phyloP scores from a whole-genome alignment of 768 basidiomycete species.

The Termitomyces sp. region DNA sequence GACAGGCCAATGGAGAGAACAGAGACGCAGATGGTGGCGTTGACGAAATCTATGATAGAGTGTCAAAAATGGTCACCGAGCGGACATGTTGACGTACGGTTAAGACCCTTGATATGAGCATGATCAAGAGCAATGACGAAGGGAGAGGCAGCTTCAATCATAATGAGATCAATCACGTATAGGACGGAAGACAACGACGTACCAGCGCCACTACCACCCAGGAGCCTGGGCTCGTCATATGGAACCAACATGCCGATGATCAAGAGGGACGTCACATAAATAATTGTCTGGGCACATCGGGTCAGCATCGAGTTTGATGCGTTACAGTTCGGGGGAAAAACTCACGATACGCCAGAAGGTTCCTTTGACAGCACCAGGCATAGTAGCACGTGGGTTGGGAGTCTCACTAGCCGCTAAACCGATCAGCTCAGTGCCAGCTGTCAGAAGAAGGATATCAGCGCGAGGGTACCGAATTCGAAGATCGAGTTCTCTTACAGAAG shows the following conservation, averaged over 20 bases:
- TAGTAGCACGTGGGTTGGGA: conserved; percentile 39
- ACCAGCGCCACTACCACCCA: conserved; percentile 34
- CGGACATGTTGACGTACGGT: conserved; percentile 25
- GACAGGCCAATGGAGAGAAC: conserved; percentile 45
- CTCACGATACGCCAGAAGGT: conserved; percentile 46
- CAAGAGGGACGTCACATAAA: conserved; percentile 40
- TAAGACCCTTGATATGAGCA: conserved; percentile 37
- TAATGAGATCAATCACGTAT: not conserved
- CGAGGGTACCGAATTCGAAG: not conserved
- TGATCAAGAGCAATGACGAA: conserved; percentile 41
- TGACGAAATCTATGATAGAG: conserved; percentile 30
- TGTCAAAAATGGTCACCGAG: not conserved
- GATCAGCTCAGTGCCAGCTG: conserved; percentile 45
- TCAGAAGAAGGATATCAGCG: not conserved
- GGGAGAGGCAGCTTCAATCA: conserved; percentile 32
- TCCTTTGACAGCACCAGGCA: conserved; percentile 43
- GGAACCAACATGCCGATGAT: conserved; percentile 40
- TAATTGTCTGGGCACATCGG: conserved; percentile 30
- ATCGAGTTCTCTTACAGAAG: conserved; percentile 26
- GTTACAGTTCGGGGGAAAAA: too few relatives aligned
- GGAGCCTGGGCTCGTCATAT: conserved; percentile 31
- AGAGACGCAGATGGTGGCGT: conserved; percentile 42
- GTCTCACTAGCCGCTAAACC: conserved; percentile 46
- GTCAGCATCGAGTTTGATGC: conserved; percentile 14
- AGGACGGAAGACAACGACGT: not conserved